phyloP scores from a whole-genome alignment of 345 rosid species.

The Pistacia atlantica region DNA sequence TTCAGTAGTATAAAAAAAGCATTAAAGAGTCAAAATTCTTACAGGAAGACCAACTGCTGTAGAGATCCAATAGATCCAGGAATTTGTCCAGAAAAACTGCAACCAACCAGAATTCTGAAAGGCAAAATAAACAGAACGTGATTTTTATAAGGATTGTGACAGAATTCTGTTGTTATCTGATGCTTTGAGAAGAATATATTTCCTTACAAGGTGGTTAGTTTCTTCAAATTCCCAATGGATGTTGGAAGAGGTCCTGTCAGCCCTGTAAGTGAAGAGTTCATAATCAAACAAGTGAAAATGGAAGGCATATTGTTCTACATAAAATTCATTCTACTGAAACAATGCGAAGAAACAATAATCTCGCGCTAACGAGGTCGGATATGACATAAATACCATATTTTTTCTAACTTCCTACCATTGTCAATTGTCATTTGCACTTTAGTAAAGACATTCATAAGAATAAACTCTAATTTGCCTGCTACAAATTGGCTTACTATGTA shows the following conservation, averaged over 20 bases:
- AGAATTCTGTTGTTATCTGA: constrained; percentile 3
- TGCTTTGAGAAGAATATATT: not conserved
- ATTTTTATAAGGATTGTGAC: not conserved
- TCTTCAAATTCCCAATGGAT: constrained; percentile 51
- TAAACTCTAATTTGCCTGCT: no score
- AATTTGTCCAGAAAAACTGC: constrained; percentile 62
- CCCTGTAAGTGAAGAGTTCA: constrained; percentile 40
- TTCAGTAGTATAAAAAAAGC: not conserved
- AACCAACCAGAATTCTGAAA: constrained; percentile 63
- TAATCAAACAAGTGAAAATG: constrained; percentile 19
- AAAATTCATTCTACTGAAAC: no score
- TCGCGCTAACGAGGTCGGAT: no score
- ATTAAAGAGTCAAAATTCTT: constrained; percentile 25
- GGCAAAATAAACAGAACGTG: not conserved
- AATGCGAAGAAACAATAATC: no score
- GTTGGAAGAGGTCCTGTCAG: constrained; percentile 58
- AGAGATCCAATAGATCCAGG: constrained; percentile 70
- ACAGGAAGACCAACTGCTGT: constrained; percentile 52
- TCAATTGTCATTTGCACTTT: no score
- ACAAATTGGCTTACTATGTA: no score
- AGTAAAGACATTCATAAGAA: no score
- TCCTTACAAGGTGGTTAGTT: constrained; percentile 67
- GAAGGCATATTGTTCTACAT: no score
- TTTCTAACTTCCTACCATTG: no score
- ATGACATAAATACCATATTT: no score